Conservation (phyloP, 192 early-diverging fungal genomes). For the Backusella morwellensis region DNA sequence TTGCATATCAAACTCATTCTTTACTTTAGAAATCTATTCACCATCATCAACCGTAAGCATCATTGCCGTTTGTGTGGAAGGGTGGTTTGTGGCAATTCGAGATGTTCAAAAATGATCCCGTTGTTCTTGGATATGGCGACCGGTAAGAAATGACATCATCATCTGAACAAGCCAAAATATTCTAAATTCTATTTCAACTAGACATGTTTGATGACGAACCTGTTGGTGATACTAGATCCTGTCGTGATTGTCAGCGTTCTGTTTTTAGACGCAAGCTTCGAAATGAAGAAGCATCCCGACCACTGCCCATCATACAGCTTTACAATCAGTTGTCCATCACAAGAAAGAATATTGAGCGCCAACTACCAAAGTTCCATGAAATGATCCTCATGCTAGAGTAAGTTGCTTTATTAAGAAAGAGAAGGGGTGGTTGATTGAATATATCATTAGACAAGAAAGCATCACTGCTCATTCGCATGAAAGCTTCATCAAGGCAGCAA, state of each 20-base stretch:
- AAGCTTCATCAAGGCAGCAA: slow-evolving; percentile 57
- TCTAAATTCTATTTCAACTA: neutral
- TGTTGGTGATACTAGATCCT: slow-evolving; percentile 55
- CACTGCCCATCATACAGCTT: slow-evolving; percentile 32
- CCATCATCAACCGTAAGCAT: slow-evolving; percentile 15
- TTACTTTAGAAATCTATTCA: slow-evolving; percentile 8
- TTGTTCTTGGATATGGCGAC: slow-evolving; percentile 15
- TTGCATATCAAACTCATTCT: neutral
- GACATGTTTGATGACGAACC: slow-evolving; percentile 40
- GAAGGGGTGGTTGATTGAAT: neutral
- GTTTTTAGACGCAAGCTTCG: slow-evolving; percentile 52
- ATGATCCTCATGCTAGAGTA: slow-evolving; percentile 56
- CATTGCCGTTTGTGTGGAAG: slow-evolving; percentile 21
- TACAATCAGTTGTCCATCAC: slow-evolving; percentile 45
- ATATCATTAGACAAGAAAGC: slow-evolving; percentile 37
- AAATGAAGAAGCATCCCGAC: slow-evolving; percentile 33
- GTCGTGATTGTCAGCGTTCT: slow-evolving; percentile 54
- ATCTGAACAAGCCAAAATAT: neutral
- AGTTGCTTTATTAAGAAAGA: neutral
- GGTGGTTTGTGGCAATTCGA: slow-evolving; percentile 10
- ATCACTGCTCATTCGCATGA: slow-evolving; percentile 47
- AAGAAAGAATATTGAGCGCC: slow-evolving; percentile 43
- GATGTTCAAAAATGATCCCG: slow-evolving; percentile 23
- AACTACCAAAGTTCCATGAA: slow-evolving; percentile 57
- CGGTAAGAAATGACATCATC: slow-evolving; percentile 3